Percentiles rank a stretch among this genome's conserved stretches.
Evolutionary conservation across 768 basidiomycete genomes (phyloP).

Genomic region (Cyathus striatus): DNA sequence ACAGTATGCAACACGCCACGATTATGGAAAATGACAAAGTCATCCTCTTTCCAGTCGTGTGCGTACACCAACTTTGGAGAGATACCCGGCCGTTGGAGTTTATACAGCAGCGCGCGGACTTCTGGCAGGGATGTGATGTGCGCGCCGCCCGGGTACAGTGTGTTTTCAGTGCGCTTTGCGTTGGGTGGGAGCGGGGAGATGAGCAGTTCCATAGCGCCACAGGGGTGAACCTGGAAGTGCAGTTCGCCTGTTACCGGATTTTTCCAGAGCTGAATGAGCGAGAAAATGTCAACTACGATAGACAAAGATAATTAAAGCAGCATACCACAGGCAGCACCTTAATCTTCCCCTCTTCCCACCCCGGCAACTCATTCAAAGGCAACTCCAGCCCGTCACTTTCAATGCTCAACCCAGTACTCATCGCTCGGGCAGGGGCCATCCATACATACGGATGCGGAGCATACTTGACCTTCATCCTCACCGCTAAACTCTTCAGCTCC

Average conservation of each 20-base stretch:
- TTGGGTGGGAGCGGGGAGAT: slow-evolving; percentile 70
- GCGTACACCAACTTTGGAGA: slow-evolving; percentile 85
- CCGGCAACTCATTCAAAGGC: slow-evolving; percentile 56
- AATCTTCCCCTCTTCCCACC: slow-evolving; percentile 71
- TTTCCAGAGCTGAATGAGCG: slow-evolving; percentile 71
- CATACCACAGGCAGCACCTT: slow-evolving; percentile 60
- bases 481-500: slow-evolving; percentile 72
- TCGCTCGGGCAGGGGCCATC: slow-evolving; percentile 73
- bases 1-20: slow-evolving; percentile 78
- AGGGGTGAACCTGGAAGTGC: slow-evolving; percentile 90
- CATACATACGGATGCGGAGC: slow-evolving; percentile 85
- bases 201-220: slow-evolving; percentile 60
- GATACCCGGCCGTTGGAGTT: slow-evolving; percentile 89
- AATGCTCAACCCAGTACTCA: slow-evolving; percentile 77
- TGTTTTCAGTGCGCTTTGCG: slow-evolving; percentile 48
- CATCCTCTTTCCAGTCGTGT: slow-evolving; percentile 76
- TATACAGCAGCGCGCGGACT: slow-evolving; percentile 73
- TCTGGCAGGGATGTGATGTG: slow-evolving; percentile 67
- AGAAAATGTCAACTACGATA: slow-evolving; percentile 1
- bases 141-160: slow-evolving; percentile 81
- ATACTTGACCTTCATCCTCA: slow-evolving; percentile 68
- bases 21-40: slow-evolving; percentile 85
- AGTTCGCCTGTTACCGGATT: slow-evolving; percentile 80
- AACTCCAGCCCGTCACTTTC: slow-evolving; percentile 72
- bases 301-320: slow-evolving; percentile 1